phyloP scores from a whole-genome alignment of 371 early-diverging fungal species.

The Lichtheimia ornata region DNA sequence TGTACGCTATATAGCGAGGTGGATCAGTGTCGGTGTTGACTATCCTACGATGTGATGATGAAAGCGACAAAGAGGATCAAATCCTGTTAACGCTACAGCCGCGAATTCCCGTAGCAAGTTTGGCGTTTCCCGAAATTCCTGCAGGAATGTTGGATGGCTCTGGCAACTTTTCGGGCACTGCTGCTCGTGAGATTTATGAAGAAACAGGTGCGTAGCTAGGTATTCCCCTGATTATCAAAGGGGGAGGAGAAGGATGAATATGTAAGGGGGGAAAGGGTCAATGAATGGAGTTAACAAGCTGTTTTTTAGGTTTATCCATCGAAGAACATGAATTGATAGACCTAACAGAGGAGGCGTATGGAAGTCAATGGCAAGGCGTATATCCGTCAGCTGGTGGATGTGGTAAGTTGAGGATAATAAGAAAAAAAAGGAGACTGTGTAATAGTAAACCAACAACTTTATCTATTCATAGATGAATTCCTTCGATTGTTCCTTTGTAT shows the following conservation, averaged over 20 bases:
- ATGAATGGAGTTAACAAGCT: background rate
- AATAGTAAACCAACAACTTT: background rate
- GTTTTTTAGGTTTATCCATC: constrained; percentile 54
- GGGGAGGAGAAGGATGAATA: background rate
- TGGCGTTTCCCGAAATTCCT: constrained; percentile 73
- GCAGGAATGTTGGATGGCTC: constrained; percentile 88
- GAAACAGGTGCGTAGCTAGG: constrained; percentile 51
- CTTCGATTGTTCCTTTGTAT: constrained; percentile 70
- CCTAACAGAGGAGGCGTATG: constrained; percentile 60
- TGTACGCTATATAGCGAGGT: constrained; percentile 57
- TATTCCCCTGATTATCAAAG: constrained; percentile 1
- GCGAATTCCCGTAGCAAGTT: constrained; percentile 66
- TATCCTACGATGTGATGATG: constrained; percentile 45
- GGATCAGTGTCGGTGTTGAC: constrained; percentile 76
- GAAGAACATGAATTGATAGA: constrained; percentile 66
- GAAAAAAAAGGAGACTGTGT: background rate
- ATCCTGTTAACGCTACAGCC: constrained; percentile 77
- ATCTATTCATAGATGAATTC: constrained; percentile 66
- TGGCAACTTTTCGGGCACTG: constrained; percentile 70
- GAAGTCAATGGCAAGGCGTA: constrained; percentile 57
- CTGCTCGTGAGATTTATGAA: constrained; percentile 70
- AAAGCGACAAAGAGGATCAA: constrained; percentile 43
- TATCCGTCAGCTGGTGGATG: constrained; percentile 83
- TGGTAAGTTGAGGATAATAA: constrained; percentile 22
- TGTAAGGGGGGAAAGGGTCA: background rate